Evolutionary conservation across 129 eudicot genomes (phyloP), one percentile per base, ranked within the genome.

Genomic region (Centrapalus pauciflorus): DNA sequence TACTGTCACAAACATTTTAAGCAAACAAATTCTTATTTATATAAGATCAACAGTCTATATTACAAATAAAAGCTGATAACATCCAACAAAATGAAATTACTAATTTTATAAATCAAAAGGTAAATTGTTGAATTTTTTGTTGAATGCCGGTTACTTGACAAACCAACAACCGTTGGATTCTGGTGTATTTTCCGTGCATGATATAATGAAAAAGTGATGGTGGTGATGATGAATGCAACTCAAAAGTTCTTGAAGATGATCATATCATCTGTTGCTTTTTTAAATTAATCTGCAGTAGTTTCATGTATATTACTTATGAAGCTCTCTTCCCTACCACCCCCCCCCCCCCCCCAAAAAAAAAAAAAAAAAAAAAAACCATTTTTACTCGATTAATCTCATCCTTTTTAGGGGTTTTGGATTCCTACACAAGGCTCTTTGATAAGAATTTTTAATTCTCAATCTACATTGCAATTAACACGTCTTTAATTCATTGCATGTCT

Each of bases 171-270:
- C 12, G 49, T 16, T 50, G 56, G 56, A 50, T 50, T 50, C n/a
- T 28, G 4, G 25, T 45, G 10, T 0, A 12, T 60, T 63, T 63
- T 25, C 26, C 38, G 10, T 25, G 37, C 25, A 37, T 37, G 52
- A 24, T 12, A 62, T 24, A 62, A 38, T 38, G 67, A 64, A 64
- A 64, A 59, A 11, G 61, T 26, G 12, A 5, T 1, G 13, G 49
- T 41, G 54, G 27, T 43, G 55, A 64, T 64, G 56, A 40, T 43
- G 40, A 46, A 64, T 25, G 69, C 69, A 64, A 41, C 69, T 41
- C 69, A 64, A 62, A 62, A 64, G 69, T 41, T 46, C 4, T 64
- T 20, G 50, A 34, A 35, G 50, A 37, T 55, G 37, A 55, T 55
- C 61, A 5, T 55, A n/a, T n/a, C n/a, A n/a, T 27, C 13, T 55